These are phyloP conservation scores for Paxillus ammoniavirescens DNA, from an alignment of 768 basidiomycete species.

Conservation along the genomic window DNA sequence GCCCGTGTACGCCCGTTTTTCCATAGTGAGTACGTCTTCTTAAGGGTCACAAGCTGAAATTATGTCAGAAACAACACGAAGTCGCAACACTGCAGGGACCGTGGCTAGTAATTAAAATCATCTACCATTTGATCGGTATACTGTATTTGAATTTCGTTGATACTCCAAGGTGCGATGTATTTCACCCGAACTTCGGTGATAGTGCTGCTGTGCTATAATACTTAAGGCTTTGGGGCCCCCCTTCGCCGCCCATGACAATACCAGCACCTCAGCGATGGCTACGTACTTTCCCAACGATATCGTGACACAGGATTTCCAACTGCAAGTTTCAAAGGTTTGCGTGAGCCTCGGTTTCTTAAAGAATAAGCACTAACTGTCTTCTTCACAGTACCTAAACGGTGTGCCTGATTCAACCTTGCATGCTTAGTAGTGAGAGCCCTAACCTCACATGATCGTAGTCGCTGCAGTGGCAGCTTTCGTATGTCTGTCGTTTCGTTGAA, in stretches of 20 bases:
- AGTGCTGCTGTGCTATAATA: too few species aligned
- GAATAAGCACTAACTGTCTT: background rate
- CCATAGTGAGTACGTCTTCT: too few species aligned
- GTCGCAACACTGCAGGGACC: too few species aligned
- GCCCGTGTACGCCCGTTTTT: too few species aligned
- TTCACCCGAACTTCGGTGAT: too few species aligned
- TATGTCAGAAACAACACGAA: too few species aligned
- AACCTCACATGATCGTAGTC: conserved; percentile 4
- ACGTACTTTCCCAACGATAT: background rate
- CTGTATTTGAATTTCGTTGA: too few species aligned
- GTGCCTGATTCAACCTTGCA: background rate
- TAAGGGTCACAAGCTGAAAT: too few species aligned
- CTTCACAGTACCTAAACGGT: conserved; percentile 17
- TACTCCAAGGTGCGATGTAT: too few species aligned
- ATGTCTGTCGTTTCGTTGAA: background rate
- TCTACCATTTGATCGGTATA: too few species aligned
- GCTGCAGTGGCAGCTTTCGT: conserved; percentile 20
- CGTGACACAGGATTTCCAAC: conserved; percentile 11
- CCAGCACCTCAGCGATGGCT: conserved; percentile 5
- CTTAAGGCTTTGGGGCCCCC: background rate
- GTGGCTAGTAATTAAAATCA: too few species aligned
- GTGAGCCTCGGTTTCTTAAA: background rate
- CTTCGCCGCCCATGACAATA: background rate
- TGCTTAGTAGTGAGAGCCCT: background rate
- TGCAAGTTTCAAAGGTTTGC: conserved; percentile 23